Conservation (phyloP, 139 green algal genomes). For the Eudorina sp. region DNA sequence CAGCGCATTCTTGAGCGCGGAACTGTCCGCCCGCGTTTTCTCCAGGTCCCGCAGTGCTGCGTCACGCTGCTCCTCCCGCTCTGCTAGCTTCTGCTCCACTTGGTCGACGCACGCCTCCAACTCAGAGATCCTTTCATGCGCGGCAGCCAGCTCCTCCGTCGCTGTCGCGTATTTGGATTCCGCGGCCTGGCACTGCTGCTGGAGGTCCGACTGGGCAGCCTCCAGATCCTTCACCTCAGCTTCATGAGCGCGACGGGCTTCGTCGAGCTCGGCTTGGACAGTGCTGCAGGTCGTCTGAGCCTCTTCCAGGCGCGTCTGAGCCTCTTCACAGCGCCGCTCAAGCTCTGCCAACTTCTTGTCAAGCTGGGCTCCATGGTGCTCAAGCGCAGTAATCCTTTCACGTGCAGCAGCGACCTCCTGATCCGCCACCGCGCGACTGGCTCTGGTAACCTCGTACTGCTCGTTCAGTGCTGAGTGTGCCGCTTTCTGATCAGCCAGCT, state of each 20-base stretch:
- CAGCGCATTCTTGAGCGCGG: too few species aligned
- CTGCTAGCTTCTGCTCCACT: background rate
- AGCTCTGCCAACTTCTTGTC: background rate
- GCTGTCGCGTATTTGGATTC: background rate
- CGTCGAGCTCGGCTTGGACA: background rate
- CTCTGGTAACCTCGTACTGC: too few species aligned
- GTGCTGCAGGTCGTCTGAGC: background rate
- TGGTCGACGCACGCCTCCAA: background rate
- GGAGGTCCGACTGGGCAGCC: background rate
- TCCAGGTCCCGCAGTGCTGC: too few species aligned
- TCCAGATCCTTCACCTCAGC: background rate
- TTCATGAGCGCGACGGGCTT: background rate
- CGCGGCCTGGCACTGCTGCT: background rate
- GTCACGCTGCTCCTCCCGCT: too few species aligned
- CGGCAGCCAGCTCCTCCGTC: background rate
- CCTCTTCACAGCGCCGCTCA: background rate
- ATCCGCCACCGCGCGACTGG: too few species aligned
- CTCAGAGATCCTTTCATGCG: background rate
- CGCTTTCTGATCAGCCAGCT: background rate
- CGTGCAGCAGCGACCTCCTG: too few species aligned
- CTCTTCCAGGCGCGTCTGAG: background rate
- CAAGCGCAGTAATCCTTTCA: background rate
- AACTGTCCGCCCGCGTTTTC: too few species aligned
- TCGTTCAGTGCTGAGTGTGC: background rate
- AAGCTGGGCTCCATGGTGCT: too few species aligned